Percentiles rank a stretch among this genome's conserved stretches.
Conservation (phyloP, 2,329 filamentous ascomycete species). For the Coniochaeta sp. region DNA sequence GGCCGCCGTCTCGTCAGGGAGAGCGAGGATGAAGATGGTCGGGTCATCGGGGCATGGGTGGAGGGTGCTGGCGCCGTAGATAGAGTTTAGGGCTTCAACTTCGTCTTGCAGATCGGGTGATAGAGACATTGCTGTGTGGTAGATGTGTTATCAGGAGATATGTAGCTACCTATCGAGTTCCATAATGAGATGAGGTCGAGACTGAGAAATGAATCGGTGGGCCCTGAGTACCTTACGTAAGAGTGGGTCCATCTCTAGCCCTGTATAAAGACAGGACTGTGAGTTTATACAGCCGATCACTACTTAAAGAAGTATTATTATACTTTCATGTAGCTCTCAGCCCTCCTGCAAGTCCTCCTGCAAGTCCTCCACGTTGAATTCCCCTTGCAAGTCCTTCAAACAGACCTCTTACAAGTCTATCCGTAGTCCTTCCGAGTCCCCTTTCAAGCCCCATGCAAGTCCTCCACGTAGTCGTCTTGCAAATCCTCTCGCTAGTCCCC, state of each 20-base stretch:
- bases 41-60: conserved; percentile 26
- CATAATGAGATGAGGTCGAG: neutral
- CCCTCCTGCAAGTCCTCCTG: too few species aligned
- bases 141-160: neutral
- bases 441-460: too few species aligned
- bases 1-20: conserved; percentile 50
- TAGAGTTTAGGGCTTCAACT: conserved; percentile 75
- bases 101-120: conserved; percentile 63
- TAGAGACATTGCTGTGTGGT: conserved; percentile 20
- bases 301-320: too few species aligned
- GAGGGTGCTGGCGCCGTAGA: conserved; percentile 67
- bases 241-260: conserved; percentile 1
- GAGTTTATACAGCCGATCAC: too few species aligned
- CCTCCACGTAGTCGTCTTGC: too few species aligned
- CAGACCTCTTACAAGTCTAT: too few species aligned
- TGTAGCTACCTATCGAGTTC: neutral
- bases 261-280: too few species aligned
- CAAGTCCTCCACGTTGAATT: too few species aligned
- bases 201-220: conserved; percentile 1
- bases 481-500: too few species aligned
- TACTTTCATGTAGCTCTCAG: too few species aligned
- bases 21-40: conserved; percentile 53
- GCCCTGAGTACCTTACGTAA: neutral
- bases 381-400: too few species aligned
- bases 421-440: too few species aligned